A percentile compares a stretch with the other conserved stretches of the same genome.
Conservation (phyloP, 352 stramenopile genomes). For the Aphanomyces stellatus region DNA sequence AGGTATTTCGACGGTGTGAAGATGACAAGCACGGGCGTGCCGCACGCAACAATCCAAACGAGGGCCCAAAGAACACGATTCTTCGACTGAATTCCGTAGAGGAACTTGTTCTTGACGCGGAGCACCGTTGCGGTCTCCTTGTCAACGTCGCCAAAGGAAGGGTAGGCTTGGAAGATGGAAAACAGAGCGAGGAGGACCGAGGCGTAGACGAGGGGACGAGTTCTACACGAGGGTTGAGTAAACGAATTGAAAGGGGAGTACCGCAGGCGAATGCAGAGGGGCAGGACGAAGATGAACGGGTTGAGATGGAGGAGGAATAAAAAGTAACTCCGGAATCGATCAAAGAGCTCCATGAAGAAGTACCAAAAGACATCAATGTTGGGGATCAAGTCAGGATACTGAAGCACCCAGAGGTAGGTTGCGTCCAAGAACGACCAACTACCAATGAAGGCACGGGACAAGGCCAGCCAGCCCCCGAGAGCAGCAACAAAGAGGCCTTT, state of each 20-base stretch:
- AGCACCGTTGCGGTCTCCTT: too few species aligned
- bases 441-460: too few species aligned
- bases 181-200: slow-evolving; percentile 63
- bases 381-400: slow-evolving; percentile 71
- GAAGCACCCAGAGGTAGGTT: slow-evolving; percentile 72
- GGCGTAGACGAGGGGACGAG: slow-evolving; percentile 60
- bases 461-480: too few species aligned
- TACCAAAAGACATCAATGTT: slow-evolving; percentile 85
- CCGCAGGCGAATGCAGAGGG: slow-evolving; percentile 66
- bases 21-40: too few species aligned
- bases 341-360: slow-evolving; percentile 83
- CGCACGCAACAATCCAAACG: too few species aligned
- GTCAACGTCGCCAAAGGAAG: slow-evolving; percentile 66
- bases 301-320: slow-evolving; percentile 71
- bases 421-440: slow-evolving; percentile 27
- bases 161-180: slow-evolving; percentile 73
- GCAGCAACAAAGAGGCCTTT: too few species aligned
- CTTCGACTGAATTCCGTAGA: too few species aligned
- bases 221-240: too few species aligned
- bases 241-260: too few species aligned
- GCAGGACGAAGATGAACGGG: slow-evolving; percentile 67
- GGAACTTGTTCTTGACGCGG: too few species aligned
- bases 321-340: slow-evolving; percentile 80
- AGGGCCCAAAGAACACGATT: too few species aligned
- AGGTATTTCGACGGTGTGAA: too few species aligned